phyloP scores from a whole-genome alignment of 2,329 filamentous ascomycete genomes.

The Cordyceps cateniannulata region DNA sequence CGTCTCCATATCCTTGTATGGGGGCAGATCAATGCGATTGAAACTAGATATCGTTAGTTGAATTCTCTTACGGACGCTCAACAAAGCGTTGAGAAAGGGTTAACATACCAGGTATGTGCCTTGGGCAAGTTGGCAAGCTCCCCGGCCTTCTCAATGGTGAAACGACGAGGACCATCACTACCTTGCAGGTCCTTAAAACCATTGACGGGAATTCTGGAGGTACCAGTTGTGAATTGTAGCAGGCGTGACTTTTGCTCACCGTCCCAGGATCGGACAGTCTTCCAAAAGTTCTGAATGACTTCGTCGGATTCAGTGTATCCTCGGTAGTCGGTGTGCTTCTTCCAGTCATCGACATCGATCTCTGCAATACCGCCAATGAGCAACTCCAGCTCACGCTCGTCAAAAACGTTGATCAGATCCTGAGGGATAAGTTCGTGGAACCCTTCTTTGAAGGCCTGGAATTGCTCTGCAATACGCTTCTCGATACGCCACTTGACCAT shows the following conservation, averaged over 20 bases:
- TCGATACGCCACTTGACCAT: conserved; percentile 99
- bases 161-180: conserved; percentile 87
- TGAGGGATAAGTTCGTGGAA: conserved; percentile 97
- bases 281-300: conserved; percentile 98
- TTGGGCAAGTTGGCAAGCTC: conserved; percentile 88
- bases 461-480: conserved; percentile 96
- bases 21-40: conserved; percentile 90
- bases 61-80: conserved; percentile 17
- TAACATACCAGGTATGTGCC: conserved; percentile 88
- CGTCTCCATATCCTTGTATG: conserved; percentile 82
- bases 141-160: conserved; percentile 97
- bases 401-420: conserved; percentile 96
- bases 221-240: conserved; percentile 94
- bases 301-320: conserved; percentile 97
- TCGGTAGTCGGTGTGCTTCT: conserved; percentile 99
- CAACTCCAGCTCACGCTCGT: conserved; percentile 92
- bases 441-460: conserved; percentile 93
- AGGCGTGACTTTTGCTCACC: conserved; percentile 96
- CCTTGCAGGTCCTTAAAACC: conserved; percentile 99
- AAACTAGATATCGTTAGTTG: conserved; percentile 53
- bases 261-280: conserved; percentile 93
- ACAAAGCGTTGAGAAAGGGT: conserved; percentile 8
- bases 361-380: conserved; percentile 99
- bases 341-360: conserved; percentile 99
- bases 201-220: conserved; percentile 95